Base-by-base conservation (phyloP, 2,329 filamentous ascomycete genomes). In the Pseudogymnoascus sp. region DNA sequence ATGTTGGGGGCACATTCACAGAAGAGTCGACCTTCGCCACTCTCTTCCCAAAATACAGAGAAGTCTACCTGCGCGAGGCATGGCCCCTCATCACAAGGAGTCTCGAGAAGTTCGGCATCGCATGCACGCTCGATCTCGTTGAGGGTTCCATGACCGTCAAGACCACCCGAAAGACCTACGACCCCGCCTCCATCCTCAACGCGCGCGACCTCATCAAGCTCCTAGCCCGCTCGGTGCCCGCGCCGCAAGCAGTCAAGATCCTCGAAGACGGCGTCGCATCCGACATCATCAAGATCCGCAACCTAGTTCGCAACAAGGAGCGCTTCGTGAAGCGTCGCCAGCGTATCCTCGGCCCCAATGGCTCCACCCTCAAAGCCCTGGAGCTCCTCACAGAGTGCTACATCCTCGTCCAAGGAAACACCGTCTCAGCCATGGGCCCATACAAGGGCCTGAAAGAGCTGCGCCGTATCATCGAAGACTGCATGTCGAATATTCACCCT, bases 81-180 rank as follows among this genome's bases (percentile, higher is more conserved):
- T 99, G 94, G 94, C 91, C 93, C 2, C 83, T 95, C 53, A 85
- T 99, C 64, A 97, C 92, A 28, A 88, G 89, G 71, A 82, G 90
- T 0, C 85, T 99, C 65, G 90, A 96, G 71, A 95, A 94, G 76
- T 80, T 84, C 63, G 92, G 92, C 68, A 91, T 99, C 56, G 91
- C 90, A 47, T 97, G 93, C 73, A 92, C 90, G 7, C 85, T 99
- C 25, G 93, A 99, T 79, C 81, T 99, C 74, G 89, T 97, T 4
- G 92, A 97, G 75, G 94, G 94, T 73, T 91, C 87, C 74, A 97
- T 97, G 93, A 92, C 90, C 0, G 93, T 97, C 67, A 95, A 93
- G 77, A 97, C 94, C 23, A 97, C 93, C 1, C 82, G 89, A 70
- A 92, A 92, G 75, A 96, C 92, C 2, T 96, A 82, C 74, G 94